Base-by-base conservation (phyloP, 495 filamentous ascomycete genomes). In the Neurospora sp. region DNA sequence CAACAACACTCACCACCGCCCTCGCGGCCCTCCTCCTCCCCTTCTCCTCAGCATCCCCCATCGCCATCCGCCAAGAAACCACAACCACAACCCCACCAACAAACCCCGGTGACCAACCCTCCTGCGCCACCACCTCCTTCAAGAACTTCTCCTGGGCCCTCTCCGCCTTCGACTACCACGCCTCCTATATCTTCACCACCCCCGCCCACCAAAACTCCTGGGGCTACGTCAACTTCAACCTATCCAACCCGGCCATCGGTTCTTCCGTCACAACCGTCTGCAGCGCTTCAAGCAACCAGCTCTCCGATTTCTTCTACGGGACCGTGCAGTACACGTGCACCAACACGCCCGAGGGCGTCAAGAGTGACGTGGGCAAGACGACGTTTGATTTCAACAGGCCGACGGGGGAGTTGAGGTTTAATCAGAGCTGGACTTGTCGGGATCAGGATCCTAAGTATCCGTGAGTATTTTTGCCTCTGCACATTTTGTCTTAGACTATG, bases 241-340 rank as follows among this genome's bases (percentile, higher is more conserved):
- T 86, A 18, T 75, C 74, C 74, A 85, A 85, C 82, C 79, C 82
- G 37, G 83, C 81, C 40, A 70, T 82, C 66, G 71, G 69, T 14
- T 49, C 71, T 39, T 73, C 76, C 39, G 77, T 77, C 60, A 76
- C 74, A 6, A 76, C 79, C 16, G 40, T 72, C 44, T 86, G 85
- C 79, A 79, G 78, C 49, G 84, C 78, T 12, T 12, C 69, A n/a
- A 84, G 82, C 79, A 78, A 76, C 76, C 81, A 81, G 77, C 77
- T 86, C 27, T 69, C 23, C 5, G 81, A 85, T 69, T 85, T 85
- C 72, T 85, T 86, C 76, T 86, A 84, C 77, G 84, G 85, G 44
- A 81, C 75, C 41, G 37, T 81, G 41, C 35, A 46, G 10, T 86
- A 84, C 79, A 75, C 73, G 6, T 86, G 84, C 79, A 71, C 71